phyloP scores from a whole-genome alignment of 768 basidiomycete genomes.

The Lentinula raphanica region DNA sequence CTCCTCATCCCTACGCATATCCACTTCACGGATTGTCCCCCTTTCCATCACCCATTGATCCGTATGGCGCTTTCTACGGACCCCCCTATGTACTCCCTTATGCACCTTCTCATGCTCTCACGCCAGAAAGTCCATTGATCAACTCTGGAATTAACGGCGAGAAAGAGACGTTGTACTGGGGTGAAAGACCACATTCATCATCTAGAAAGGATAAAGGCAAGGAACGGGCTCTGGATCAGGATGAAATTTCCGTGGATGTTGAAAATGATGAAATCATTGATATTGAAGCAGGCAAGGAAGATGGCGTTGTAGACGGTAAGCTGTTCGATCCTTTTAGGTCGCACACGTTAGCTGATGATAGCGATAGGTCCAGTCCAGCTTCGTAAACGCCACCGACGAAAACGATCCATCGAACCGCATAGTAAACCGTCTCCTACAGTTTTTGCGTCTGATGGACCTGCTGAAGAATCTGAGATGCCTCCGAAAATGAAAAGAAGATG shows the following conservation, averaged over 20 bases:
- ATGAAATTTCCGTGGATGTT: not conserved
- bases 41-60: not conserved
- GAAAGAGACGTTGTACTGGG: not conserved
- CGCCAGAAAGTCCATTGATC: not conserved
- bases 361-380: not conserved
- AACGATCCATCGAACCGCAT: not conserved
- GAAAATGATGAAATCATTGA: not conserved
- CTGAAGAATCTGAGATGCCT: not conserved
- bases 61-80: not conserved
- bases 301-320: not conserved
- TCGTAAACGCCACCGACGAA: not conserved
- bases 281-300: not conserved
- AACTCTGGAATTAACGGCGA: not conserved
- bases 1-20: not conserved
- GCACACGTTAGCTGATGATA: not conserved
- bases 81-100: not conserved
- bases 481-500: slow-evolving; percentile 3
- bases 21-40: not conserved
- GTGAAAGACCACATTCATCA: not conserved
- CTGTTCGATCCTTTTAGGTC: not conserved
- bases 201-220: not conserved
- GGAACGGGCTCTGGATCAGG: not conserved
- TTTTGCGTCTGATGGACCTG: not conserved
- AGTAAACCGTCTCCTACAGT: not conserved
- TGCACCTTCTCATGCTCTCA: not conserved